These are phyloP conservation scores for Xylaria sp. DNA, from an alignment of 2,329 filamentous ascomycete species.

Conservation along the genomic window DNA sequence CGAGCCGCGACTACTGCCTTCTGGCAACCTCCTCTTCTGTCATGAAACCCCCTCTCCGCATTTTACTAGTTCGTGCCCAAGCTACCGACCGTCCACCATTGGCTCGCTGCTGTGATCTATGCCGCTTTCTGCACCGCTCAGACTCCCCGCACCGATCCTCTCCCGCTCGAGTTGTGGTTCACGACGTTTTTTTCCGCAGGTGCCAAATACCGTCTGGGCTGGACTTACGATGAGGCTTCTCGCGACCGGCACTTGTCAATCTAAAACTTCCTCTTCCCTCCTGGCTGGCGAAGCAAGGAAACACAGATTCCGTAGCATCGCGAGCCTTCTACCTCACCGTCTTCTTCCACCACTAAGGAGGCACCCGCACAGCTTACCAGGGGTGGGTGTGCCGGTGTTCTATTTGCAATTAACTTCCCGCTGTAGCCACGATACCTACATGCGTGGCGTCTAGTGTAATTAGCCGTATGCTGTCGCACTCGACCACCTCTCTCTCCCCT, in stretches of 20 bases:
- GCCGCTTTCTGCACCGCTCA: constrained; percentile 36
- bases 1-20: neutral
- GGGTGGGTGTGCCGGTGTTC: neutral
- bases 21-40: constrained; percentile 25
- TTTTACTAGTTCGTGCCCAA: constrained; percentile 29
- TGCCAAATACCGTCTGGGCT: constrained; percentile 1
- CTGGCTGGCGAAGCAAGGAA: neutral
- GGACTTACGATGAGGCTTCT: constrained; percentile 8
- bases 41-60: constrained; percentile 37
- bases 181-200: constrained; percentile 27
- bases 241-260: constrained; percentile 25
- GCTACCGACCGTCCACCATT: constrained; percentile 26
- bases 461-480: constrained; percentile 29
- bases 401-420: constrained; percentile 32
- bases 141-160: constrained; percentile 36
- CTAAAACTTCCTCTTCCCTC: neutral
- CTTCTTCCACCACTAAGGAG: constrained; percentile 12
- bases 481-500: neutral
- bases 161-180: constrained; percentile 26
- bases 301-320: neutral
- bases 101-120: constrained; percentile 21
- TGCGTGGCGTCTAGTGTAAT: constrained; percentile 25
- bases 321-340: neutral
- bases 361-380: constrained; percentile 11
- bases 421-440: constrained; percentile 19